Base-by-base conservation (phyloP, 345 rosid genomes). In the Hirschfeldia incana region DNA sequence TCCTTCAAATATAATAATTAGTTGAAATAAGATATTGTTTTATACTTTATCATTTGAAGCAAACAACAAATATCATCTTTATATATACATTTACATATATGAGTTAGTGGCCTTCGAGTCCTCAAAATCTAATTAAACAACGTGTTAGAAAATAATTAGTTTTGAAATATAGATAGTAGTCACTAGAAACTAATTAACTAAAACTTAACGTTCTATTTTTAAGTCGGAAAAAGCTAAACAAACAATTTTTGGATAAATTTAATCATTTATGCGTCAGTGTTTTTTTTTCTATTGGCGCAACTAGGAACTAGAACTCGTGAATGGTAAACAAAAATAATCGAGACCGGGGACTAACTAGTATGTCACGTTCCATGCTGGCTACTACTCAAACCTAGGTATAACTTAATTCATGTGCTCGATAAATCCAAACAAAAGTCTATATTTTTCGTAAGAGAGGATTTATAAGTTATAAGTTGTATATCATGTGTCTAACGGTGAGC, bases 11-110 rank as follows among this genome's bases (percentile, higher is more conserved):
- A 62, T 61, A 29, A 62, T 69, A 68, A 15, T 17, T 51, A 17
- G 67, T 69, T 21, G 29, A 44, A 51, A 63, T 63, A 30, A 7
- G 33, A 4, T 62, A 46, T 72, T n/a, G 49, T 39, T 72, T 13
- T 44, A 67, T 67, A 29, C 8, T 61, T 27, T 73, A 61, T 67
- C 44, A 53, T 17, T 15, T 29, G 13, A 33, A 76, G 61, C 80
- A 75, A 70, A 76, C 72, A 76, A 64, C 80, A 75, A 75, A 80
- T 70, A 62, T 65, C 68, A 70, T 75, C 79, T 80, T 80, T 80
- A 59, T 69, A 69, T 63, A 75, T 68, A 36, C 67, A 42, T 21
- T 21, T 46, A 46, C 13, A 44, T 44, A 9, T 42, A 42, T 36
- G 29, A 65, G 76, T 46, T 73, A 73, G 74, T 79, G 82, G 82